phyloP scores from a whole-genome alignment of 371 early-diverging fungal genomes.

The Coemansia sp. region DNA sequence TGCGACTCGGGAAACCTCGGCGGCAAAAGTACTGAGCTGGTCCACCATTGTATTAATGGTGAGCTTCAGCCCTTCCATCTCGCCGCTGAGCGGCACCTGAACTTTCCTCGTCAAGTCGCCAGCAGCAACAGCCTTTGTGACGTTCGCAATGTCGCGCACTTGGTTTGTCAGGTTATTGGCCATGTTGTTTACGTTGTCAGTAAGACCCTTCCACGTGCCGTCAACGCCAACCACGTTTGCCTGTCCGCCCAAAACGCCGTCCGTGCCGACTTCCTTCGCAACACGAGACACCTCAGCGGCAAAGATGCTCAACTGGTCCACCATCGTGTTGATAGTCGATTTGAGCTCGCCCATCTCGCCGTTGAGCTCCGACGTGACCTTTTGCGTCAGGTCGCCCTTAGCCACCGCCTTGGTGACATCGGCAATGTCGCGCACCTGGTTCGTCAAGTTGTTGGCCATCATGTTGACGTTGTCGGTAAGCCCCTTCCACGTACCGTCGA shows the following conservation, averaged over 20 bases:
- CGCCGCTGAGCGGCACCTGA: too few relatives aligned
- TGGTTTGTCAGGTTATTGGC: too few relatives aligned
- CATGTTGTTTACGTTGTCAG: too few relatives aligned
- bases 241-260: constrained; percentile 17
- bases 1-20: too few relatives aligned
- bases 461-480: constrained; percentile 60
- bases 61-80: too few relatives aligned
- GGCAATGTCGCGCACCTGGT: constrained; percentile 40
- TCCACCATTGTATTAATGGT: too few relatives aligned
- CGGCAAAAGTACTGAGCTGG: too few relatives aligned
- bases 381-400: constrained; percentile 59
- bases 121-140: too few relatives aligned
- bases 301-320: constrained; percentile 56
- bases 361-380: constrained; percentile 58
- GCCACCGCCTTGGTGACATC: constrained; percentile 58
- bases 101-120: too few relatives aligned
- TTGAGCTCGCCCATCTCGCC: constrained; percentile 68
- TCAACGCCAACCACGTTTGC: too few relatives aligned
- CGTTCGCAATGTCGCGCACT: too few relatives aligned
- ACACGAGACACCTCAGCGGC: constrained; percentile 55
- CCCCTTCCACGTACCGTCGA: constrained; percentile 52
- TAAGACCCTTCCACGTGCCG: too few relatives aligned
- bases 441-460: constrained; percentile 58
- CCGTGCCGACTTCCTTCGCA: constrained; percentile 55
- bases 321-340: constrained; percentile 69